Conservation (phyloP, 192 early-diverging fungal genomes). For the Phlyctochytrium bullatum region DNA sequence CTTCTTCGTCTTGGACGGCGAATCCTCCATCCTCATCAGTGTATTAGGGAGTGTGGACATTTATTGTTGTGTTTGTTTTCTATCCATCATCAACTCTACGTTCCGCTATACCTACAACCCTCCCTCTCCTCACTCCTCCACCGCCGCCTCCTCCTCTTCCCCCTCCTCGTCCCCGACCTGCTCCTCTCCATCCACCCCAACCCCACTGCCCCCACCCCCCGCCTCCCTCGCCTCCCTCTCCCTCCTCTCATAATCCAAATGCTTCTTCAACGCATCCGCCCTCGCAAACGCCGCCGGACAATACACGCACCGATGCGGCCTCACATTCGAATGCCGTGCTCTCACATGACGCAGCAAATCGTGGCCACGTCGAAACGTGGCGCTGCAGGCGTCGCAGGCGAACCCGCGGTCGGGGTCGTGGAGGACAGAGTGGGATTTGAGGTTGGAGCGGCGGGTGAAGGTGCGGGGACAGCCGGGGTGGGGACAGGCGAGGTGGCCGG, state of each 20-base stretch:
- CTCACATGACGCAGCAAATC: constrained; percentile 10
- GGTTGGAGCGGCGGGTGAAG: constrained; percentile 8
- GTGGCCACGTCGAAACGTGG: background rate
- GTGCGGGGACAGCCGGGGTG: background rate
- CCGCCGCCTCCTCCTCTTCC: no score
- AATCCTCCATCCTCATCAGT: no score
- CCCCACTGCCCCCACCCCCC: no score
- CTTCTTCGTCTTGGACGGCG: no score
- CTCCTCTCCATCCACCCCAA: no score
- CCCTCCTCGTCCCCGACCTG: no score
- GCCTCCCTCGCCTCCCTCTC: background rate
- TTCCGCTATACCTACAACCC: no score
- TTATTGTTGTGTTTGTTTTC: no score
- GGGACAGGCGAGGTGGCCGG: constrained; percentile 7
- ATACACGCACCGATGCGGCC: background rate
- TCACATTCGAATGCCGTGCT: background rate
- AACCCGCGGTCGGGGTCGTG: background rate
- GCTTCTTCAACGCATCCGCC: constrained; percentile 14
- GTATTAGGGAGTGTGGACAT: no score
- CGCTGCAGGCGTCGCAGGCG: background rate
- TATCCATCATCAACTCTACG: no score
- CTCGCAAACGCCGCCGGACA: background rate
- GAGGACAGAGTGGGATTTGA: background rate
- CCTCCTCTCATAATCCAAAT: constrained; percentile 3
- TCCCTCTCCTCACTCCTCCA: no score